phyloP scores from a whole-genome alignment of 2,329 filamentous ascomycete genomes.

The Phaeoacremonium minimum region DNA sequence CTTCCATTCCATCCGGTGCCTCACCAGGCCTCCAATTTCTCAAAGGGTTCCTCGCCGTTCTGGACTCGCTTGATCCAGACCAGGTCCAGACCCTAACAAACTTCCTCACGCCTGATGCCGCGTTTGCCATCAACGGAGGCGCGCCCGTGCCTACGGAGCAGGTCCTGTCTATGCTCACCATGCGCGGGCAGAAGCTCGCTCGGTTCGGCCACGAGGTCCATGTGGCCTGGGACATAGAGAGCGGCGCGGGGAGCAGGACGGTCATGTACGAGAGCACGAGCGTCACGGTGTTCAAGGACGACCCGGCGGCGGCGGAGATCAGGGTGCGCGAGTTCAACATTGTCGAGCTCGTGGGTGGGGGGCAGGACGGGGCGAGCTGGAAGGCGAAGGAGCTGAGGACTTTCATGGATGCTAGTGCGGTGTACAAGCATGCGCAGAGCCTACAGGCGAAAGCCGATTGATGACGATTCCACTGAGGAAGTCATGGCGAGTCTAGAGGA shows the following conservation, averaged over 20 bases:
- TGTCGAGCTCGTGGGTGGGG: slow-evolving; percentile 3
- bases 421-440: no score
- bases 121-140: no score
- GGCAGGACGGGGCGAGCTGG: background rate
- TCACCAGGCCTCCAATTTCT: no score
- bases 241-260: slow-evolving; percentile 1
- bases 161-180: slow-evolving; percentile 3
- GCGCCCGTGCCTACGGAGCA: slow-evolving; percentile 3
- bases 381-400: slow-evolving; percentile 1
- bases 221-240: slow-evolving; percentile 1
- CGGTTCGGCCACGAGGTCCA: slow-evolving; percentile 4
- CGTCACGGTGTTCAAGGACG: slow-evolving; percentile 5
- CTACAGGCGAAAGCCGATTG: no score
- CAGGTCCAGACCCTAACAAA: no score
- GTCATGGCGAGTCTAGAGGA: no score
- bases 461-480: no score
- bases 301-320: slow-evolving; percentile 2
- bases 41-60: no score
- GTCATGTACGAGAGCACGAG: slow-evolving; percentile 6
- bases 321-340: slow-evolving; percentile 5
- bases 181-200: slow-evolving; percentile 3
- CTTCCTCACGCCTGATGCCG: no score
- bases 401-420: slow-evolving; percentile 7
- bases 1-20: no score
- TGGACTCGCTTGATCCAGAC: no score